Evolutionary conservation across 345 rosid genomes (phyloP), one percentile per base, ranked within the genome.

Genomic region (Stellera chamaejasme): DNA sequence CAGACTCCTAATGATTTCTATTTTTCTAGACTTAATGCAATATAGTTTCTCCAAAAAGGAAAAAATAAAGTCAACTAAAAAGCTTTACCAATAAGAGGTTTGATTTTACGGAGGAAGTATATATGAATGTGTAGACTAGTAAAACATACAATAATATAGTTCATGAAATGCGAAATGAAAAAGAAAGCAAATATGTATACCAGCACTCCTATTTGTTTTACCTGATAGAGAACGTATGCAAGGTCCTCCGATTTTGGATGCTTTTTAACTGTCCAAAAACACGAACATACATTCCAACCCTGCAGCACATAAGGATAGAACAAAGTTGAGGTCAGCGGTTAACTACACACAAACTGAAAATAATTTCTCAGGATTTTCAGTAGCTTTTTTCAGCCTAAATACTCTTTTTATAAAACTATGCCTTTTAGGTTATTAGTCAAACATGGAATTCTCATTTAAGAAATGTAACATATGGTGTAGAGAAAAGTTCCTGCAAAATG

Each of bases 241-340:
- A 63, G 62, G 80, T 77, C 65, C 83, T 82, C 66, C 80, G 86
- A 42, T 83, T 86, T 59, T 82, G 96, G 58, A 93, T 69, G 61
- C 75, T 75, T 75, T 85, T 86, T 49, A 93, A 60, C 69, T 78
- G 90, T 61, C 97, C 97, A 64, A 81, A 79, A 50, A 93, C 81
- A 62, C 96, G 84, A 66, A 84, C 97, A 77, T 93, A 93, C 72
- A 71, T 82, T 55, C 96, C 97, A 54, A 76, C 66, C 83, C 99
- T 89, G 66, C 26, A 43, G 50, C 7, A 59, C 27, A 50, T 66
- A 71, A 43, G 52, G 2, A 42, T 13, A 47, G 32, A 67, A 28
- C 44, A 50, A 54, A 12, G 39, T 32, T 32, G 39, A 19, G 23
- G 23, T 32, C 5, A 32, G 39, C 7, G 39, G 39, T 14, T 13